These are phyloP conservation scores for Tricholoma sp. DNA, from an alignment of 768 basidiomycete genomes.

Conservation along the genomic window DNA sequence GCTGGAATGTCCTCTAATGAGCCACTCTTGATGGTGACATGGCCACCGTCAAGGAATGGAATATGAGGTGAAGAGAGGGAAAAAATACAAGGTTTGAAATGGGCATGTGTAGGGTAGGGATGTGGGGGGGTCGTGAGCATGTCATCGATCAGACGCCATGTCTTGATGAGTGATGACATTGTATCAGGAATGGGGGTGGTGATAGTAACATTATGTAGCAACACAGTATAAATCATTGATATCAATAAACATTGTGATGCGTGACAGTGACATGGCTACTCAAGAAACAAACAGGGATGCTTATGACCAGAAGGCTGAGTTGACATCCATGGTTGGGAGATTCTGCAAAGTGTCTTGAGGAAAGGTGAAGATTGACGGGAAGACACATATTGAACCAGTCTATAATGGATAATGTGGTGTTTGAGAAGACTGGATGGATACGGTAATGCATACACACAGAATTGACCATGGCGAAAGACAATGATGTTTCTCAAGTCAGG, in stretches of 20 bases:
- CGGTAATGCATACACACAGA: slow-evolving; percentile 53
- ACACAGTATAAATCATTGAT: slow-evolving; percentile 35
- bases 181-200: slow-evolving; percentile 8
- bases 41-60: slow-evolving; percentile 9
- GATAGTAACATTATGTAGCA: slow-evolving; percentile 8
- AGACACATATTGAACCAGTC: slow-evolving; percentile 84
- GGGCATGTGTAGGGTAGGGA: slow-evolving; percentile 16
- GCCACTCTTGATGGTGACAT: slow-evolving; percentile 14
- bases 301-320: slow-evolving; percentile 14
- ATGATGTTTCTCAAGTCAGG: slow-evolving; percentile 76
- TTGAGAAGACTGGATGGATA: neutral
- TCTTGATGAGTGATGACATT: slow-evolving; percentile 10
- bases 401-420: slow-evolving; percentile 21
- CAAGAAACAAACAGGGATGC: slow-evolving; percentile 13
- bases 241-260: slow-evolving; percentile 40
- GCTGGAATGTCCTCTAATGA: slow-evolving; percentile 32
- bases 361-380: slow-evolving; percentile 23
- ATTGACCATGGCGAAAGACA: slow-evolving; percentile 86
- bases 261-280: slow-evolving; percentile 18
- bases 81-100: slow-evolving; percentile 12
- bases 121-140: slow-evolving; percentile 6
- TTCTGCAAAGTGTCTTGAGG: slow-evolving; percentile 20
- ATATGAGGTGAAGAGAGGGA: slow-evolving; percentile 10
- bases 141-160: slow-evolving; percentile 41
- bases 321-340: slow-evolving; percentile 25